phyloP scores from a whole-genome alignment of 257 asterid genomes.

The Solanum medicagineum region DNA sequence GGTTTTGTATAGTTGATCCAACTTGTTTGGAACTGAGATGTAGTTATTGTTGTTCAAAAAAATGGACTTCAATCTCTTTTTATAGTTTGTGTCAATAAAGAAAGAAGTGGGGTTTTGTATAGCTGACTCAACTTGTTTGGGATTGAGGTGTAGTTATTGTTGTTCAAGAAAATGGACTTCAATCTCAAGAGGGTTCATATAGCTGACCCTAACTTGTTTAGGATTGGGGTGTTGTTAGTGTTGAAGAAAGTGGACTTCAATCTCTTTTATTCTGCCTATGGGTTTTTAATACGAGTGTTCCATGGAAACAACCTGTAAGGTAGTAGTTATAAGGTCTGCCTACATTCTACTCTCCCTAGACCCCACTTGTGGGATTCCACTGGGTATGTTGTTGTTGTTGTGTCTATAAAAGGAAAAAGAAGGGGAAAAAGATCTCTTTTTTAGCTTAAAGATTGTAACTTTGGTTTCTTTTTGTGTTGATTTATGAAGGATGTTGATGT shows the following conservation, averaged over 20 bases:
- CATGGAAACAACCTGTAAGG: too few relatives aligned
- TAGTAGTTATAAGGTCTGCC: too few relatives aligned
- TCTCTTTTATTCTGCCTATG: too few relatives aligned
- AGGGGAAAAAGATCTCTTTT: neutral
- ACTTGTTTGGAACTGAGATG: neutral
- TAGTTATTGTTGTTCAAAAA: neutral
- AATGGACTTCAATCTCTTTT: neutral
- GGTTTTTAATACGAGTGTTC: too few relatives aligned
- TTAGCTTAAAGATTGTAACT: neutral
- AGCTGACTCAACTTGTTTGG: neutral
- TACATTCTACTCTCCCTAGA: too few relatives aligned
- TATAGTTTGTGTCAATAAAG: neutral
- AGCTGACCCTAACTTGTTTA: neutral
- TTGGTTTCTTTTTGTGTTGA: neutral
- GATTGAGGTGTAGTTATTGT: neutral
- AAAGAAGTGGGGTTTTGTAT: neutral
- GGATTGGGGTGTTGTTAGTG: neutral
- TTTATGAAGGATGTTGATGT: conserved; percentile 93
- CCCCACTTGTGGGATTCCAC: too few relatives aligned
- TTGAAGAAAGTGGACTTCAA: neutral
- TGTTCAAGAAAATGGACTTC: neutral
- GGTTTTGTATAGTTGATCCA: neutral
- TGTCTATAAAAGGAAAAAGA: neutral
- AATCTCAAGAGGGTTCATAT: neutral
- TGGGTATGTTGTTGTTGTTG: neutral